phyloP scores from a whole-genome alignment of 139 green algal species.

The Coelastrella sp. region DNA sequence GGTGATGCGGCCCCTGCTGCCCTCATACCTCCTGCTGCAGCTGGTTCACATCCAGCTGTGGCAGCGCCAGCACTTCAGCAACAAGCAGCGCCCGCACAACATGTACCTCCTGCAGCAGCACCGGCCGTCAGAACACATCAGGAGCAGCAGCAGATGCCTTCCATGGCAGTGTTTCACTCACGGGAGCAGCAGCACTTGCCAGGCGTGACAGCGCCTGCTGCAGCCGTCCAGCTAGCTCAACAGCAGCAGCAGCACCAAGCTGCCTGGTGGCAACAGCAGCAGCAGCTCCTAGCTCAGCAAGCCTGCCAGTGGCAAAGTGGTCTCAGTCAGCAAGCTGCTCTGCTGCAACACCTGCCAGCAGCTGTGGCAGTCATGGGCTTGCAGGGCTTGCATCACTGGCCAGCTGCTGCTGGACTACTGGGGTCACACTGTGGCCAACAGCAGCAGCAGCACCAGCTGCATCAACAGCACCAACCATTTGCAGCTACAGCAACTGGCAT shows the following conservation, averaged over 20 bases:
- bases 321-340: constrained; percentile 17
- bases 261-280: constrained; percentile 44
- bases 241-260: constrained; percentile 35
- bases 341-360: constrained; percentile 19
- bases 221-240: not conserved
- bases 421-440: not conserved
- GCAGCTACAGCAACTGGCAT: constrained; percentile 19
- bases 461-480: constrained; percentile 13
- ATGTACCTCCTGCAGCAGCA: too few relatives aligned
- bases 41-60: too few relatives aligned
- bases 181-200: not conserved
- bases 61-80: too few relatives aligned
- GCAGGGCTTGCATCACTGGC: constrained; percentile 10
- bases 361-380: constrained; percentile 30
- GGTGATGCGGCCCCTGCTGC: too few relatives aligned
- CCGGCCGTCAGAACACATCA: too few relatives aligned
- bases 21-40: too few relatives aligned
- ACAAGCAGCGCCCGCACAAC: too few relatives aligned
- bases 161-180: too few relatives aligned
- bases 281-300: constrained; percentile 39
- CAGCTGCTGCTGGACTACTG: not conserved
- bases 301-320: constrained; percentile 25
- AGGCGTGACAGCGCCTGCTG: not conserved
- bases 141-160: too few relatives aligned
- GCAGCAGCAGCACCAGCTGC: constrained; percentile 41